These are phyloP conservation scores for Aspergillus sergii DNA, from an alignment of 2,329 filamentous ascomycete species.

Conservation along the genomic window DNA sequence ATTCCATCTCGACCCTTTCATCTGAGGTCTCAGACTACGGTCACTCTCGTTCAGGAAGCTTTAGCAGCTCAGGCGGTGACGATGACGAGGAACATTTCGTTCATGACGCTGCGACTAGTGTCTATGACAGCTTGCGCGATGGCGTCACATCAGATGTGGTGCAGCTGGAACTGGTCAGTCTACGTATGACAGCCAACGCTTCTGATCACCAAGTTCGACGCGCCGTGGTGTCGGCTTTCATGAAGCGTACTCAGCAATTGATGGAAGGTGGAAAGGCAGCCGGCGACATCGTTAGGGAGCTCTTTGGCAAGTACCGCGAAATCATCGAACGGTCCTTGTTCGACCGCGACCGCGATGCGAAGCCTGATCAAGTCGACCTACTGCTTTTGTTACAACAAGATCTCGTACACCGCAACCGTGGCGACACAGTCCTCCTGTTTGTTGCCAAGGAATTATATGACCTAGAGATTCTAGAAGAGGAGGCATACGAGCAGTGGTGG, in stretches of 20 bases:
- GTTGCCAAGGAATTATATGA: constrained; percentile 83
- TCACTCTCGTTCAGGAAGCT: constrained; percentile 68
- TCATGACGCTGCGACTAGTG: constrained; percentile 79
- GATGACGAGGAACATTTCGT: constrained; percentile 72
- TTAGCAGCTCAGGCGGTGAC: constrained; percentile 72
- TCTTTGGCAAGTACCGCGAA: constrained; percentile 66
- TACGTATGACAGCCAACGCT: constrained; percentile 89
- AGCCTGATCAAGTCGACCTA: constrained; percentile 80
- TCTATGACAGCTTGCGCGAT: constrained; percentile 81
- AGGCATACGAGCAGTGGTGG: constrained; percentile 90
- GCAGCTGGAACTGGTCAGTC: constrained; percentile 87
- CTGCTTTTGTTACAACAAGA: constrained; percentile 80
- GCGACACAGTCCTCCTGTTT: constrained; percentile 71
- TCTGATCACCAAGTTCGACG: constrained; percentile 85
- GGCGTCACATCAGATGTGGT: constrained; percentile 78
- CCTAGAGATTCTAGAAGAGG: constrained; percentile 82
- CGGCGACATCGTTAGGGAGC: constrained; percentile 64
- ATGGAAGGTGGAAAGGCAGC: constrained; percentile 60
- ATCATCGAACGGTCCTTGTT: constrained; percentile 63
- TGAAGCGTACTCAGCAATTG: constrained; percentile 76
- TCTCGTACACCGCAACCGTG: constrained; percentile 65
- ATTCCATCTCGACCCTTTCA: constrained; percentile 66
- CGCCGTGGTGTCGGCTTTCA: constrained; percentile 82
- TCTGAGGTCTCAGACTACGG: constrained; percentile 53
- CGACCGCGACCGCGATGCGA: constrained; percentile 54